phyloP scores from a whole-genome alignment of 106 monocot species.

The Narthecium ossifragum region DNA sequence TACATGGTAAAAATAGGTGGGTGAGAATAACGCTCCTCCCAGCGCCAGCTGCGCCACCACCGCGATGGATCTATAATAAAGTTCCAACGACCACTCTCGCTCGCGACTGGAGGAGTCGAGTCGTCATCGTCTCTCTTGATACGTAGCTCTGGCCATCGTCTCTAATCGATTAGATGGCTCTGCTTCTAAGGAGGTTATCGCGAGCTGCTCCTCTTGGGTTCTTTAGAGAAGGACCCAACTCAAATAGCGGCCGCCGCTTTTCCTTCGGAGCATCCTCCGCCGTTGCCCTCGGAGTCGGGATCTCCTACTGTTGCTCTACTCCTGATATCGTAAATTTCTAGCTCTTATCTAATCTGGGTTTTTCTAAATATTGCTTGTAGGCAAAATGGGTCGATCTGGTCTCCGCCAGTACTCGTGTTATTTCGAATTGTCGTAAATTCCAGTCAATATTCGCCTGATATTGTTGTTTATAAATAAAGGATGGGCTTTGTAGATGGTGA shows the following conservation, averaged over 20 bases:
- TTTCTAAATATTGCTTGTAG: background rate
- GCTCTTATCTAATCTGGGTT: background rate
- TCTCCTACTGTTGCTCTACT: conserved; percentile 35
- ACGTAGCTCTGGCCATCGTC: no score
- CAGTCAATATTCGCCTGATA: no score
- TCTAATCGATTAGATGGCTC: no score
- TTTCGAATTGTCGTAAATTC: background rate
- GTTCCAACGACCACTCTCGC: no score
- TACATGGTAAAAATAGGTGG: no score
- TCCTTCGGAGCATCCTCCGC: conserved; percentile 39
- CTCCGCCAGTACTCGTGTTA: no score
- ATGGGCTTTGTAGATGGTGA: background rate
- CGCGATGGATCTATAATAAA: no score
- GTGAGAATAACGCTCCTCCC: no score
- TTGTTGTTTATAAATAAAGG: background rate
- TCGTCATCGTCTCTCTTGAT: no score
- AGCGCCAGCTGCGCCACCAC: no score
- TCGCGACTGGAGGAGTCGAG: no score
- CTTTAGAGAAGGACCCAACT: conserved; percentile 5
- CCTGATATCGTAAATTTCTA: conserved; percentile 17
- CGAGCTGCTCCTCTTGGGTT: conserved; percentile 14
- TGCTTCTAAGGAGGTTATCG: conserved; percentile 22
- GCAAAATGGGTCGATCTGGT: background rate
- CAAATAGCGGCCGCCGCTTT: conserved; percentile 27
- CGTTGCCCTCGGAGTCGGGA: conserved; percentile 41